Percentiles rank a stretch among this genome's conserved stretches.
Conservation (phyloP, 192 early-diverging fungal genomes). For the Entomortierella parvispora region DNA sequence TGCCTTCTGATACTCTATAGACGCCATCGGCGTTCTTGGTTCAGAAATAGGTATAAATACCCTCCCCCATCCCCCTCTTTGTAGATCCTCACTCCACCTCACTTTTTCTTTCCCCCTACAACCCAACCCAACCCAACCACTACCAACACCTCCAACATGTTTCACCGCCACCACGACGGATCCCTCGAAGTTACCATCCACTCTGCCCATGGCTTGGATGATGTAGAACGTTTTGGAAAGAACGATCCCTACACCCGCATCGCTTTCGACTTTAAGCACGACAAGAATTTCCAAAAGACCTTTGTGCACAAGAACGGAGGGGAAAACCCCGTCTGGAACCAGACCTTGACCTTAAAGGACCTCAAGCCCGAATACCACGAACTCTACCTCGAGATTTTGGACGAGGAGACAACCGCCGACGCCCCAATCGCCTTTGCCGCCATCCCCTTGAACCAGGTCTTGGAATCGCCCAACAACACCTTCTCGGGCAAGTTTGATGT, state of each 20-base stretch:
- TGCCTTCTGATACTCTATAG: too few species aligned
- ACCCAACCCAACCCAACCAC: too few species aligned
- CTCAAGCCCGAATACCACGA: constrained; percentile 11
- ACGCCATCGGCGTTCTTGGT: too few species aligned
- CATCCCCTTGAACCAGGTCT: constrained; percentile 52
- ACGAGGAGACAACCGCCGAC: constrained; percentile 36
- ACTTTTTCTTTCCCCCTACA: too few species aligned
- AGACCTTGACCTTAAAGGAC: constrained; percentile 35
- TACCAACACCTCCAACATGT: too few species aligned
- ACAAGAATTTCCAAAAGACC: constrained; percentile 47
- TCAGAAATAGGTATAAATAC: too few species aligned
- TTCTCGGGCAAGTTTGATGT: constrained; percentile 47
- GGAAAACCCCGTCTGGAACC: constrained; percentile 48
- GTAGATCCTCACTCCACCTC: too few species aligned
- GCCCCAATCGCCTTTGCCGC: constrained; percentile 53
- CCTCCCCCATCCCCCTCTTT: too few species aligned
- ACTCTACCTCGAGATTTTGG: constrained; percentile 55
- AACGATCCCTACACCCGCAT: constrained; percentile 54
- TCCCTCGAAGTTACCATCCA: constrained; percentile 14
- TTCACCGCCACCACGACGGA: neutral
- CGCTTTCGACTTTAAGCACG: constrained; percentile 33
- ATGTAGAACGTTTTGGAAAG: constrained; percentile 33
- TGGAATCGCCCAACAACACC: constrained; percentile 17
- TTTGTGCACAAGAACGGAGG: constrained; percentile 43
- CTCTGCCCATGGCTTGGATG: constrained; percentile 11